Evolutionary conservation across 495 filamentous ascomycete species (phyloP).

Genomic region (Cercophora sp.): DNA sequence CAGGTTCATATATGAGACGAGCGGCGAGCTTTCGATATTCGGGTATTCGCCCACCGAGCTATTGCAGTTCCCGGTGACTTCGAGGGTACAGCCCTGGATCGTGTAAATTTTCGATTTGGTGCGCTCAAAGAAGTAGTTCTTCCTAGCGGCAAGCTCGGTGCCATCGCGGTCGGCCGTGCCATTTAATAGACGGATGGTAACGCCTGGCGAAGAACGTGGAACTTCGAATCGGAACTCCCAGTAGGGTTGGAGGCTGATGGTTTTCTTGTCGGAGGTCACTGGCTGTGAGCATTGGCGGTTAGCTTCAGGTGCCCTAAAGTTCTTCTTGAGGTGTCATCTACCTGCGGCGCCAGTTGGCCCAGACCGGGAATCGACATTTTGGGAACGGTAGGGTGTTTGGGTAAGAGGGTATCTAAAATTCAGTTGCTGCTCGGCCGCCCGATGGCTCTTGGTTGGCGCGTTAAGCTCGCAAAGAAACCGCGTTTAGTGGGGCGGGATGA

Average conservation of each 20-base stretch:
- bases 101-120: conserved; percentile 86
- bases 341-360: conserved; percentile 43
- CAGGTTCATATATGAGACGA: conserved; percentile 76
- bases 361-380: conserved; percentile 48
- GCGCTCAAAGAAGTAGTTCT: conserved; percentile 76
- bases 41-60: conserved; percentile 48
- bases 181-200: conserved; percentile 56
- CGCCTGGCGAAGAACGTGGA: conserved; percentile 42
- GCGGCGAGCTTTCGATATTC: conserved; percentile 83
- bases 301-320: conserved; percentile 11
- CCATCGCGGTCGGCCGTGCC: conserved; percentile 95
- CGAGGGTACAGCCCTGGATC: conserved; percentile 82
- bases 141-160: conserved; percentile 80
- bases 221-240: conserved; percentile 94
- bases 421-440: no score
- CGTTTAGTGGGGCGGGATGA: no score
- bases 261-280: conserved; percentile 26
- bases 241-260: conserved; percentile 39
- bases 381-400: neutral
- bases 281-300: no score
- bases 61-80: conserved; percentile 52
- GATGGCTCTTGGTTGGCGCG: no score
- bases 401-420: no score
- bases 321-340: conserved; percentile 16
- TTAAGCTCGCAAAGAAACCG: no score